Base-by-base conservation (phyloP, 164 flowering plant species). In the Warburgia ugandensis region DNA sequence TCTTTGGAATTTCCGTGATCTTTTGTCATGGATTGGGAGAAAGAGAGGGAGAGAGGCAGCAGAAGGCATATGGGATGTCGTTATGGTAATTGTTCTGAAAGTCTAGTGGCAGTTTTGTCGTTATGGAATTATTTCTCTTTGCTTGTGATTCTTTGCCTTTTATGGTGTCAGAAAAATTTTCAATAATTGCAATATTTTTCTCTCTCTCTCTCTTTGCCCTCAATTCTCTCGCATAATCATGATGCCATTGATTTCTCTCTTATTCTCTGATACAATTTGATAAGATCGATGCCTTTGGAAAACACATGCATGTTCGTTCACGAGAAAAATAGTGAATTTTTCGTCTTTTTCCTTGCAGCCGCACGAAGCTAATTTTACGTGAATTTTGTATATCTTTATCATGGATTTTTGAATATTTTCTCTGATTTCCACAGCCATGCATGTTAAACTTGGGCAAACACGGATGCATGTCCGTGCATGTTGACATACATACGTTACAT, bases 41-140 rank as follows among this genome's bases (percentile, higher is more conserved):
- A 26, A 22, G 4, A 23, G 8, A 5, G n/a, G 17, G 27, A 8
- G 31, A 19, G 26, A 33, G 41, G 32, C 9, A 51, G 7, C 14
- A 27, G 45, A 37, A 26, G 14, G 55, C 23, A 51, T 37, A 10
- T 23, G 13, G 21, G 54, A 37, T 28, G 41, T 37, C 45, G 32
- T 51, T 38, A 38, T 17, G 45, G 55, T 51, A 51, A 51, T 38
- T 51, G 38, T 51, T 37, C 29, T 38, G 44, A 25, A 38, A 8
- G 20, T 51, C 11, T 3, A 30, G 23, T 31, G 26, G 51, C 36
- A 48, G 37, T 48, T 5, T 29, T 48, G 51, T 48, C 51, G 36
- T n/a, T 7, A 3, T n/a, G 9, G 41, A 8, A 7, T n/a, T 7
- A 7, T n/a, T 14, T 6, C 4, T 7, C 10, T 21, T 12, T 16